Conservation (phyloP, 2,329 filamentous ascomycete species). For the Fusarium sp. region DNA sequence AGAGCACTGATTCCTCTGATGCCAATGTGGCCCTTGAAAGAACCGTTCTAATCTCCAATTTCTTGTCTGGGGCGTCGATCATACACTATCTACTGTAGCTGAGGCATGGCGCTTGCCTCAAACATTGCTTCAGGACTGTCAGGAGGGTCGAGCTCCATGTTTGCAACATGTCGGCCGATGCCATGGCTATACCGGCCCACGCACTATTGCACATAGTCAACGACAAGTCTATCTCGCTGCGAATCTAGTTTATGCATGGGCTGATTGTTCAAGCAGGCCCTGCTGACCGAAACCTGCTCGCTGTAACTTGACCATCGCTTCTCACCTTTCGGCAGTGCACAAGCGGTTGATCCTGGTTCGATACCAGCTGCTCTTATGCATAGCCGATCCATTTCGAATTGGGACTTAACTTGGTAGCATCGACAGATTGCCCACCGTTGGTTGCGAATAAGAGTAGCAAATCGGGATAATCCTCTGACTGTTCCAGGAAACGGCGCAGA, state of each 20-base stretch:
- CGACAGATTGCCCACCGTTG: slow-evolving; percentile 22
- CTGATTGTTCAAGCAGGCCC: slow-evolving; percentile 39
- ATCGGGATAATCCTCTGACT: slow-evolving; percentile 37
- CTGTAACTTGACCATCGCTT: slow-evolving; percentile 41
- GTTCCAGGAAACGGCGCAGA: slow-evolving; percentile 36
- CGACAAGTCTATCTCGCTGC: slow-evolving; percentile 21
- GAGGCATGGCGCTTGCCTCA: slow-evolving; percentile 41
- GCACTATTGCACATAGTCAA: background rate
- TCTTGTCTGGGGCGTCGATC: slow-evolving; percentile 49
- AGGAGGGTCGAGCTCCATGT: slow-evolving; percentile 26
- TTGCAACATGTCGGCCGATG: slow-evolving; percentile 7
- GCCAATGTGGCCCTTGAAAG: slow-evolving; percentile 43
- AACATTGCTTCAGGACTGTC: slow-evolving; percentile 36
- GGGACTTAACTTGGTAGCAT: slow-evolving; percentile 22
- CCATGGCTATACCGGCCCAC: slow-evolving; percentile 10
- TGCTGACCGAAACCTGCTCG: slow-evolving; percentile 45
- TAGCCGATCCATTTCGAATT: slow-evolving; percentile 32
- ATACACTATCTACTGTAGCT: slow-evolving; percentile 49
- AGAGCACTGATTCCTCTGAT: slow-evolving; percentile 46
- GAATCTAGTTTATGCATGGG: slow-evolving; percentile 48
- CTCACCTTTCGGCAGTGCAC: slow-evolving; percentile 40
- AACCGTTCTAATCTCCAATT: slow-evolving; percentile 40
- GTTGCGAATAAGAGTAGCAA: slow-evolving; percentile 31
- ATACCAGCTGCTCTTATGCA: slow-evolving; percentile 34
- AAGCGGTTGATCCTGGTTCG: slow-evolving; percentile 37